These are phyloP conservation scores for Platanthera guangdongensis DNA, from an alignment of 106 monocot species.

Conservation along the genomic window DNA sequence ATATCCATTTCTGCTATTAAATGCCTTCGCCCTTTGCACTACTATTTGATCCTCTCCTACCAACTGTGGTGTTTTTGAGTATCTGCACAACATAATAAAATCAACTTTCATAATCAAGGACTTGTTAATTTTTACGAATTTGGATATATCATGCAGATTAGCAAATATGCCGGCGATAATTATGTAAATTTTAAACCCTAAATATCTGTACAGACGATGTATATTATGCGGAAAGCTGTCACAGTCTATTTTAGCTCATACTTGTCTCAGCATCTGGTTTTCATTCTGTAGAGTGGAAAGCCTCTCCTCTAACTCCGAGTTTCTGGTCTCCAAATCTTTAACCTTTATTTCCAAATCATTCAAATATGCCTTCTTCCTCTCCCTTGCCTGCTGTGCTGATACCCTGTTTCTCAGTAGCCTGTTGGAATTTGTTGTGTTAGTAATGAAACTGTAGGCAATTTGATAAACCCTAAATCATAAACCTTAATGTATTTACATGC, in stretches of 20 bases:
- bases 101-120: too few species aligned
- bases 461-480: too few species aligned
- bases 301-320: conserved; percentile 40
- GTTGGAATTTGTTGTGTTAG: neutral
- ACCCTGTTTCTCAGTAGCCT: conserved; percentile 67
- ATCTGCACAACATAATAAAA: neutral
- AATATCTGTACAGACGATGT: too few species aligned
- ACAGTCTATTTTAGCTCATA: conserved; percentile 2
- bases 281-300: conserved; percentile 75
- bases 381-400: conserved; percentile 65
- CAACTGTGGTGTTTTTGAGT: conserved; percentile 5
- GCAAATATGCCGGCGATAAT: too few species aligned
- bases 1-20: neutral
- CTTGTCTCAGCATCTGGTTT: conserved; percentile 89
- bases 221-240: too few species aligned
- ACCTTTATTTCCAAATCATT: conserved; percentile 42
- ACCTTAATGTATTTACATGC: too few species aligned
- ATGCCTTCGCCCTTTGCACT: conserved; percentile 3
- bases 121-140: too few species aligned
- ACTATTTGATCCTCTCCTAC: neutral
- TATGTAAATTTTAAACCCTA: too few species aligned
- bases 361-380: conserved; percentile 59
- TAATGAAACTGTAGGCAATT: too few species aligned
- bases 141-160: too few species aligned
- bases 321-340: conserved; percentile 36